Percentiles rank a stretch among this genome's conserved stretches.
phyloP scores from a whole-genome alignment of 2,329 filamentous ascomycete species.

The Paraconiothyrium brasiliense region DNA sequence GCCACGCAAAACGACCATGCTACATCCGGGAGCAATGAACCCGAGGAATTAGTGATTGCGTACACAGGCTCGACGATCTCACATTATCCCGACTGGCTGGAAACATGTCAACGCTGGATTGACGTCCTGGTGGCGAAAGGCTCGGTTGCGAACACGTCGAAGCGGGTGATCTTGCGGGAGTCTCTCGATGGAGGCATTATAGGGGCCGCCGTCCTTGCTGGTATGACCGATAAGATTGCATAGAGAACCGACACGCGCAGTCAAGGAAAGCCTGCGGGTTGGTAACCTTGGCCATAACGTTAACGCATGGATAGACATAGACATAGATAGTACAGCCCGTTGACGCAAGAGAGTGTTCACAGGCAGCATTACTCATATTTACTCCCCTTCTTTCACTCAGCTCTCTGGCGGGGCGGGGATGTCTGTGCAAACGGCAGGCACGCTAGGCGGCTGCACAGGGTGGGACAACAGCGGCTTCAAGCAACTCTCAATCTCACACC shows the following conservation, averaged over 20 bases:
- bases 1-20: slow-evolving; percentile 27
- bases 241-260: slow-evolving; percentile 19
- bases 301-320: not conserved
- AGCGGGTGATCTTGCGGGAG: slow-evolving; percentile 62
- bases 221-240: slow-evolving; percentile 50
- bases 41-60: slow-evolving; percentile 75
- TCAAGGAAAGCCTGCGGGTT: not conserved
- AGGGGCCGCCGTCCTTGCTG: slow-evolving; percentile 64
- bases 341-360: not conserved
- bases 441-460: slow-evolving; percentile 1
- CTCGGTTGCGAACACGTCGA: slow-evolving; percentile 45
- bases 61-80: slow-evolving; percentile 83
- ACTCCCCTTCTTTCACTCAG: not conserved
- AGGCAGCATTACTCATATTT: not conserved
- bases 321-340: slow-evolving; percentile 1
- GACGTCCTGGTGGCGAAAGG: slow-evolving; percentile 63
- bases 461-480: not conserved
- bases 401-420: not conserved
- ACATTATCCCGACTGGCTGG: slow-evolving; percentile 78
- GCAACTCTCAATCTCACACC: not conserved
- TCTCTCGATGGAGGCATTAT: slow-evolving; percentile 65
- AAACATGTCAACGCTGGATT: slow-evolving; percentile 74
- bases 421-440: slow-evolving; percentile 9
- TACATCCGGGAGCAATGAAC: slow-evolving; percentile 30
- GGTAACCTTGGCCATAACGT: not conserved